Conservation (phyloP, 164 flowering plant species). For the Buxus sempervirens region DNA sequence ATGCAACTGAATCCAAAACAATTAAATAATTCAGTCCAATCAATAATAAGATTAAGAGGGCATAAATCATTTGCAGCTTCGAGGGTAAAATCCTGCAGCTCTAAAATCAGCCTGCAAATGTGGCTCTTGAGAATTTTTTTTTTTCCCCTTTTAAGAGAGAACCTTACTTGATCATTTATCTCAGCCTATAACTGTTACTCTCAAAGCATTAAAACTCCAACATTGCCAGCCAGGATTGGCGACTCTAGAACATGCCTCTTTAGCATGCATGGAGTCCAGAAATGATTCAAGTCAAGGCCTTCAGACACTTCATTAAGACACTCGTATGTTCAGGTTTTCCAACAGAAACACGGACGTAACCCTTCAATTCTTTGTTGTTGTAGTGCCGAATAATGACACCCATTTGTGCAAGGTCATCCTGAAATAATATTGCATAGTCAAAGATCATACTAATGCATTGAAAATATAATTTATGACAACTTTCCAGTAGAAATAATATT, state of each 20-base stretch:
- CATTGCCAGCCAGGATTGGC: not conserved
- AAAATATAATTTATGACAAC: not conserved
- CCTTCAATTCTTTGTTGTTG: constrained; percentile 71
- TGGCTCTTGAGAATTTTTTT: no score
- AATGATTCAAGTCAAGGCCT: constrained; percentile 24
- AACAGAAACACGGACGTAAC: constrained; percentile 86
- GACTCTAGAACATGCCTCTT: not conserved
- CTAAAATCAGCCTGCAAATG: no score
- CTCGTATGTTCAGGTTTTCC: constrained; percentile 98
- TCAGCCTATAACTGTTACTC: not conserved
- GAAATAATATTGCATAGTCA: constrained; percentile 6
- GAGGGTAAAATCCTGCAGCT: no score
- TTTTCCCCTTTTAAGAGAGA: no score
- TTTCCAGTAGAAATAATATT: not conserved
- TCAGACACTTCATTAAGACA: constrained; percentile 65
- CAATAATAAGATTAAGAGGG: no score
- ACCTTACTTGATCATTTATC: no score
- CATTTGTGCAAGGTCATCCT: constrained; percentile 92
- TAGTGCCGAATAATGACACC: constrained; percentile 99
- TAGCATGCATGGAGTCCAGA: not conserved
- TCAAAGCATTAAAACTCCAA: not conserved
- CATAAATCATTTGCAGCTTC: no score
- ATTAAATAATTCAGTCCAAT: no score
- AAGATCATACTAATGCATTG: not conserved
- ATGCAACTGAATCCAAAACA: no score